Evolutionary conservation across 2,329 filamentous ascomycete species (phyloP).

Genomic region (Aspergillus sp.): DNA sequence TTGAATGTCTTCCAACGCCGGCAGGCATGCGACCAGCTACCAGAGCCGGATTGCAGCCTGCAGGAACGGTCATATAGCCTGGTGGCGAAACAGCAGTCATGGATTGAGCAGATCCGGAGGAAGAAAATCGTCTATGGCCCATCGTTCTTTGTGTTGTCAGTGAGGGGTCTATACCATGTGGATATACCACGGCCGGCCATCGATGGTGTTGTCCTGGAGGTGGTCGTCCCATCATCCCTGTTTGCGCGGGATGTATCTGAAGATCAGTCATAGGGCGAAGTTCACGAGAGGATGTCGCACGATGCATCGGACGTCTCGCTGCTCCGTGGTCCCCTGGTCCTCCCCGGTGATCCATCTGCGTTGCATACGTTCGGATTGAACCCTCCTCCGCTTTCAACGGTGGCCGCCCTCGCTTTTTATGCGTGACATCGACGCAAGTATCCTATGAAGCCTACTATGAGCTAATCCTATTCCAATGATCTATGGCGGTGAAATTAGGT

Average conservation of each 20-base stretch:
- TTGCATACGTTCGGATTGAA: slow-evolving; percentile 31
- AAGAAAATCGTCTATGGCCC: slow-evolving; percentile 34
- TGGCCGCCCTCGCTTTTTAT: slow-evolving; percentile 48
- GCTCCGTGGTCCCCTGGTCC: slow-evolving; percentile 27
- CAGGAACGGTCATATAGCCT: slow-evolving; percentile 25
- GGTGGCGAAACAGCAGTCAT: slow-evolving; percentile 26
- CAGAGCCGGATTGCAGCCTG: slow-evolving; percentile 28
- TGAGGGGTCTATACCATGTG: slow-evolving; percentile 29
- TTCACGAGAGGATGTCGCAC: slow-evolving; percentile 39
- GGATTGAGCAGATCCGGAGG: slow-evolving; percentile 30
- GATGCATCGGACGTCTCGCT: slow-evolving; percentile 29
- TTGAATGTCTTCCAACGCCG: slow-evolving; percentile 24
- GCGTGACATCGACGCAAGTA: slow-evolving; percentile 47
- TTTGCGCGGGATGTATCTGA: slow-evolving; percentile 26
- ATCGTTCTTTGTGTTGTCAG: slow-evolving; percentile 24
- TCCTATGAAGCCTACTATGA: slow-evolving; percentile 26
- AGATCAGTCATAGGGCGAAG: slow-evolving; percentile 40
- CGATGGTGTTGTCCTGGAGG: slow-evolving; percentile 27
- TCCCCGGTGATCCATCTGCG: slow-evolving; percentile 28
- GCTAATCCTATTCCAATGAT: not conserved
- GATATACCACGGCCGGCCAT: slow-evolving; percentile 34
- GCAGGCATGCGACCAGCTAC: slow-evolving; percentile 19
- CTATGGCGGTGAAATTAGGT: not conserved
- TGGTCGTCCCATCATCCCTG: slow-evolving; percentile 20
- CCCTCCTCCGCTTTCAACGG: slow-evolving; percentile 45